These are phyloP conservation scores for Pseudofabraea citricarpa DNA, from an alignment of 2,329 filamentous ascomycete species.

Conservation along the genomic window DNA sequence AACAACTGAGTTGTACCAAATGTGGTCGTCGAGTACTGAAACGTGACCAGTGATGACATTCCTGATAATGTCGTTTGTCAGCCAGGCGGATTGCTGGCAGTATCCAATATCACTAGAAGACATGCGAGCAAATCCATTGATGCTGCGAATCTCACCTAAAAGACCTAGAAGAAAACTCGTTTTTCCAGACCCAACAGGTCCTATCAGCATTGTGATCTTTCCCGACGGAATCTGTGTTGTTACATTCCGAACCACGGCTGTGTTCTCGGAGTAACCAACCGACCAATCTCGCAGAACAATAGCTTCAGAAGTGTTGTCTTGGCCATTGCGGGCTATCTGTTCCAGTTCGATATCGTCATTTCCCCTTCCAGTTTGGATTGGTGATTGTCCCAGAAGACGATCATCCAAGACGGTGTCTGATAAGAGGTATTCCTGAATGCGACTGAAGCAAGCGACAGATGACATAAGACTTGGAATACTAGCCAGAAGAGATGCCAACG, in stretches of 20 bases:
- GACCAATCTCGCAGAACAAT: not conserved
- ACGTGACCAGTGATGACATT: constrained; percentile 20
- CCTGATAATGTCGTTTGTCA: constrained; percentile 19
- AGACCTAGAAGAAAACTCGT: constrained; percentile 14
- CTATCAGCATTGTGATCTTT: constrained; percentile 10
- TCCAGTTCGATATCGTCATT: not conserved
- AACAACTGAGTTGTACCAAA: constrained; percentile 20
- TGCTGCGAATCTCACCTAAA: constrained; percentile 11
- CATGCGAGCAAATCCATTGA: constrained; percentile 10
- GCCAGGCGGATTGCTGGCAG: constrained; percentile 15
- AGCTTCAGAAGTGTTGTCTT: not conserved
- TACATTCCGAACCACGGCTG: not conserved
- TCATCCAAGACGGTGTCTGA: not conserved
- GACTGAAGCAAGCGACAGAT: not conserved
- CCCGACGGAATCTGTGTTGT: not conserved
- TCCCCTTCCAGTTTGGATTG: not conserved
- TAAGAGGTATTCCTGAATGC: not conserved
- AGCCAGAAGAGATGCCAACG: not conserved
- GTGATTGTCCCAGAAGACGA: not conserved
- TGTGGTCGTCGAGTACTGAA: constrained; percentile 8
- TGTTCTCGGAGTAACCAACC: not conserved
- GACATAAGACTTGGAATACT: not conserved
- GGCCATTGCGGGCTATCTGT: not conserved
- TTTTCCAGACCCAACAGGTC: constrained; percentile 23
- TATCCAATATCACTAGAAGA: constrained; percentile 10